A percentile compares a stretch with the other conserved stretches of the same genome.
phyloP scores from a whole-genome alignment of 257 asterid genomes.

The Solanum clarkiae region DNA sequence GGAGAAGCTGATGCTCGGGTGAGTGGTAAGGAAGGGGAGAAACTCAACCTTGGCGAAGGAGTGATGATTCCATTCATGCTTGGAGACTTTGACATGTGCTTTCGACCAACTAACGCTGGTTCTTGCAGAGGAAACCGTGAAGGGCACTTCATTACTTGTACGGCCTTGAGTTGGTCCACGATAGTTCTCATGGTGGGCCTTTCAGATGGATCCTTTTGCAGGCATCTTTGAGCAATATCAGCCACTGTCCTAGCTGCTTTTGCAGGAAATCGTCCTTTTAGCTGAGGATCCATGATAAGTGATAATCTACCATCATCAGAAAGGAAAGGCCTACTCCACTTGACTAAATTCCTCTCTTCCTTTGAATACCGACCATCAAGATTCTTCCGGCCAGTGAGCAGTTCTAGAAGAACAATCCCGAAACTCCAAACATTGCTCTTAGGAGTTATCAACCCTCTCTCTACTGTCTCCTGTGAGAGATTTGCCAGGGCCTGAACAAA shows the following conservation, averaged over 20 bases:
- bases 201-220: constrained; percentile 74
- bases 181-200: constrained; percentile 91
- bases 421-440: constrained; percentile 95
- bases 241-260: constrained; percentile 81
- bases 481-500: constrained; percentile 62
- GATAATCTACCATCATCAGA: constrained; percentile 78
- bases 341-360: constrained; percentile 80
- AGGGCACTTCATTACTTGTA: constrained; percentile 70
- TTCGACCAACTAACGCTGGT: constrained; percentile 55
- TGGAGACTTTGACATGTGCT: constrained; percentile 60
- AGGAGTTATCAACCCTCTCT: constrained; percentile 76
- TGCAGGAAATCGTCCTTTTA: constrained; percentile 77
- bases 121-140: constrained; percentile 83
- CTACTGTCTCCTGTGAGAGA: constrained; percentile 76
- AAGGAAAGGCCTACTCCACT: constrained; percentile 81
- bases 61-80: constrained; percentile 65
- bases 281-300: constrained; percentile 83
- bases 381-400: constrained; percentile 83
- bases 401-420: constrained; percentile 78
- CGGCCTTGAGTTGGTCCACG: constrained; percentile 57
- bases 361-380: constrained; percentile 61
- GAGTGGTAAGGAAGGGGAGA: constrained; percentile 41
- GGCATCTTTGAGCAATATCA: constrained; percentile 73
- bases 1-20: constrained; percentile 30
- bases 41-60: constrained; percentile 31